Base-by-base conservation (phyloP, 495 filamentous ascomycete species). In the Cercophora samala region DNA sequence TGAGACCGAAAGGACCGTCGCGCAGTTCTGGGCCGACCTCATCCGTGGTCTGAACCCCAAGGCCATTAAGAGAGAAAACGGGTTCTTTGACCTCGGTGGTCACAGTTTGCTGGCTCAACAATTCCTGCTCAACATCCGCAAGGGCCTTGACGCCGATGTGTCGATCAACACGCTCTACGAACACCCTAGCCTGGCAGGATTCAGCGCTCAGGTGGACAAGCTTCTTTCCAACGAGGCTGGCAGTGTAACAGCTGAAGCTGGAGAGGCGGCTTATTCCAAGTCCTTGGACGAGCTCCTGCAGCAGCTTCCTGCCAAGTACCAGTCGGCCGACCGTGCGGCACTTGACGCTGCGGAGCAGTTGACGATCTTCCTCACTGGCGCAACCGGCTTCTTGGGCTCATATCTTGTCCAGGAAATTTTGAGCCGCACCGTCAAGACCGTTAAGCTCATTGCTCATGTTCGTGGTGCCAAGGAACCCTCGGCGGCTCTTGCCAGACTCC, bases 1-100 rank as follows among this genome's bases (percentile, higher is more conserved):
- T 19, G 67, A 77, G 2, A 82, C 78, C 0, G 80, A 85, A 65
- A 69, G 72, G 42, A 65, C 64, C 0, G 68, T 83, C 8, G 78
- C 73, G 4, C 68, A 74, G 62, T 66, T 74, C 22, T 82, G 79
- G 78, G 73, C 77, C 1, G 76, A 77, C 46, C 75, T 86, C 26
- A 86, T 89, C 66, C 80, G 77, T 42, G 84, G 84, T 65, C 71
- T 90, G 11, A 80, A 82, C 59, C 79, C 84, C 26, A 85, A 85
- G 65, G 87, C 86, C 37, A 80, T 97, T 64, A 81, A 78, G 32
- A 82, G 87, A 2, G 83, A 92, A 15, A 85, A 89, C 53, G 84
- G 83, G 21, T 98, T 97, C 83, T 96, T 97, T 67, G 92, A 98
- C 53, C 76, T 89, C 26, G 95, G 95, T 58, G 94, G 93, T 5